Evolutionary conservation across 2,329 filamentous ascomycete genomes (phyloP), one percentile per base, ranked within the genome.

Genomic region (Neonectria ditissima): DNA sequence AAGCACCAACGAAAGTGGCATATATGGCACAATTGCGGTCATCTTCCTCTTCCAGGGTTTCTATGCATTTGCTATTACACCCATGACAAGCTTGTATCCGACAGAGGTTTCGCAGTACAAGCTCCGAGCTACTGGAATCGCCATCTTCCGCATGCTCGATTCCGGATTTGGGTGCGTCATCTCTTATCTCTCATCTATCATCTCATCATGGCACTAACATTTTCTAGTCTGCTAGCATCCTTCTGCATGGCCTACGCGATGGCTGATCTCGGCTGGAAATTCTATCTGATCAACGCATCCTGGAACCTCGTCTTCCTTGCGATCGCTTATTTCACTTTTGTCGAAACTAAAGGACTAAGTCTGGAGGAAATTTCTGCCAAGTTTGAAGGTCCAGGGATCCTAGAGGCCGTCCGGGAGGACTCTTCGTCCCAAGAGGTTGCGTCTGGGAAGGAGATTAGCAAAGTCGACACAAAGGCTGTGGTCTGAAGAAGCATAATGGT

Each of bases 1-100:
- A 10, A 78, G 76, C 34, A 75, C 71, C 1, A 75, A 81, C 62
- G 75, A 70, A 7, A 76, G 78, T 6, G 80, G 75, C 6, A 76
- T 81, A 16, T 82, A 81, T 50, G 78, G 78, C 22, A 80, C 78
- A 2, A 77, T 79, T 20, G 75, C 76, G 1, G 65, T 75, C 8
- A 75, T 78, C 14, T 78, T 78, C 59, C 65, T 79, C 8, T 78
- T 77, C 63, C 75, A 76, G 28, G 77, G 73, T 3, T 73, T 71
- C 37, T 79, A 78, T 41, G 67, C 73, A 4, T 77, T 77, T 43
- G 69, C 73, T 2, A 75, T 78, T 28, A 79, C 76, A 3, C 76
- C 77, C 1, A 70, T 79, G 66, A 75, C 76, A 1, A 74, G 71
- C 30, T 50, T 78, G 26, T 79, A 78, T 47, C 75, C 75, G 3